Evolutionary conservation across 1,284 basidiomycete species (phyloP), one percentile per base, ranked within the genome.

Genomic region (Apiotrichum porosum): DNA sequence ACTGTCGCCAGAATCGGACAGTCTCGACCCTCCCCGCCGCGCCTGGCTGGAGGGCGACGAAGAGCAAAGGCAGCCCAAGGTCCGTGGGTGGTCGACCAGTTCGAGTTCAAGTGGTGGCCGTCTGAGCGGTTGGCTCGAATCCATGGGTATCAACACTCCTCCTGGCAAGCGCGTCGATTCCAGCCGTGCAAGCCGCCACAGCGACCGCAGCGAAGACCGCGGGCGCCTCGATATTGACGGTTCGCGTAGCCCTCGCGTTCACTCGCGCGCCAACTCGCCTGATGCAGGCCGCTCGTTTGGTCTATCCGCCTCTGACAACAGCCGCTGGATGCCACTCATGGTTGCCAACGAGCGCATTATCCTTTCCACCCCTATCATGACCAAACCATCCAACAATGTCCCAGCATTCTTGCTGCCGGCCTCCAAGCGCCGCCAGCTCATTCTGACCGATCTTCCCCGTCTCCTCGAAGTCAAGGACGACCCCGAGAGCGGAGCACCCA

Each of bases 381-480:
- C 63, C 51, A 72, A 67, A 54, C 68, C 66, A 54, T 47, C 66
- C 54, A 47, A 69, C 56, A 38, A 54, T 40, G 55, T 62, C 12
- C 63, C 60, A 31, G 51, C 60, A 1, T 71, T 77, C 63, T 49
- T 74, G 52, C 44, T 76, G 61, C 58, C 62, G 12, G 54, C 63
- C 9, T 47, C 63, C 13, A 75, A 76, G 32, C 70, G 76, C 4
- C 72, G 71, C 10, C 64, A 75, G 36, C 65, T 80, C 34, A 67
- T 79, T 24, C 60, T 80, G 3, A 80, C 78, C 15, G 76, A 77
- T 55, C 74, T 77, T 42, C 77, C 77, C 4, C 66, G 78, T 6
- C 62, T 80, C n/a, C 62, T 79, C 9, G 75, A 74, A 45, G 73
- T 78, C 60, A 78, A 77, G 55, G 77, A 78, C 41, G 67, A 69